phyloP scores from a whole-genome alignment of 345 rosid genomes.

The Pseudoturritis turrita region DNA sequence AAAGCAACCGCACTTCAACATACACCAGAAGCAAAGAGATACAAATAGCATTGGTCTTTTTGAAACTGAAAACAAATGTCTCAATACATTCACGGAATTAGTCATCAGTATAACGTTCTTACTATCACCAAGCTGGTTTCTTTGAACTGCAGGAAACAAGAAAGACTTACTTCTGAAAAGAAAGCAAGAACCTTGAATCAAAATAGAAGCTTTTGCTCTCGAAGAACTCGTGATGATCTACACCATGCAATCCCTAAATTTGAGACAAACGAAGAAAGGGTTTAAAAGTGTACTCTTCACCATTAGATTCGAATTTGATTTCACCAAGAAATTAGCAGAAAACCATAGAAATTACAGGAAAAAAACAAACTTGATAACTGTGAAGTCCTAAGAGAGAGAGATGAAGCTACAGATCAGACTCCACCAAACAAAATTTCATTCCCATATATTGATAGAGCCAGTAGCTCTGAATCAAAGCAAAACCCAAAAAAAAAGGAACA shows the following conservation, averaged over 20 bases:
- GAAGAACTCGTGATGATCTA: background rate
- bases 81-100: background rate
- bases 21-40: background rate
- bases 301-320: constrained; percentile 1
- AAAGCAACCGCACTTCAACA: background rate
- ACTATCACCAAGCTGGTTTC: background rate
- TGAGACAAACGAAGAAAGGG: background rate
- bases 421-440: background rate
- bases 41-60: background rate
- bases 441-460: background rate
- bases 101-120: background rate
- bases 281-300: background rate
- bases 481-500: background rate
- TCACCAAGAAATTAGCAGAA: background rate
- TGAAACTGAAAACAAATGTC: no score
- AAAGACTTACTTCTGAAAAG: background rate
- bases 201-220: background rate
- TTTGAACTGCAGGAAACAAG: background rate
- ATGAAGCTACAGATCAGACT: background rate
- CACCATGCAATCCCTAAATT: constrained; percentile 9
- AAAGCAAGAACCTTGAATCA: background rate
- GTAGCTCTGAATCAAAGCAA: background rate
- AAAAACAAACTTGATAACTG: background rate
- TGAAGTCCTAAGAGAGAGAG: background rate
- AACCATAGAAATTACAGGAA: background rate